Evolutionary conservation across 2,329 filamentous ascomycete genomes (phyloP), one percentile per base, ranked within the genome.

Genomic region (Xylaria multiplex): DNA sequence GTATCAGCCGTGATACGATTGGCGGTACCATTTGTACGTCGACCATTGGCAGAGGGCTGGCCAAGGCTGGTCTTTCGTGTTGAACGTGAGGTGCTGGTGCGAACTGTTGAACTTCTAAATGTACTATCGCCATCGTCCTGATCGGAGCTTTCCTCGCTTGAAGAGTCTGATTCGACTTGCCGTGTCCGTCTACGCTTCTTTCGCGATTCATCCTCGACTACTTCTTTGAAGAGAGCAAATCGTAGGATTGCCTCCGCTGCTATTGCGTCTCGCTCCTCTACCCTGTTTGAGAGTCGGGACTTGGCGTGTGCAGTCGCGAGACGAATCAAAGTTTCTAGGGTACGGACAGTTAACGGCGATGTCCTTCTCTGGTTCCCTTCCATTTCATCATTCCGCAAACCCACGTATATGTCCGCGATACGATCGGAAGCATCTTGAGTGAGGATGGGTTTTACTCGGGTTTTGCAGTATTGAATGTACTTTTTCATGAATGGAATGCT

Each of bases 401-500:
- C 92, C 42, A 96, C 96, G 77, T 98, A 99, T 16, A 94, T 92
- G 37, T 93, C 88, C 43, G 94, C 90, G 75, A 99, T 97, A 69
- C 96, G 92, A 72, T 97, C 93, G 11, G 93, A 93, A 6, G 96
- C 95, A 50, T 93, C 93, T 76, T 96, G 93, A 0, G 94, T 97
- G 68, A 99, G 83, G 46, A 97, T 84, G 0, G 96, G 96, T 85
- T 93, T 96, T 75, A 97, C 87, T 76, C 96, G 86, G 42, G 88
- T 91, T 83, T 99, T 99, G 70, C 96, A 93, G 79, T 99, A 99
- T 77, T 99, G 96, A 52, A 99, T 96, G 79, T 97, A 99, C 81
- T 99, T 99, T 83, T 99, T 99, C 84, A 99, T 93, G 81, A 99
- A 99, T 0, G 94, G 92, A 67, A 99, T 97, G 81, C 92, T 97